phyloP scores from a whole-genome alignment of 2,329 filamentous ascomycete genomes.

The Beauveria caledonica region DNA sequence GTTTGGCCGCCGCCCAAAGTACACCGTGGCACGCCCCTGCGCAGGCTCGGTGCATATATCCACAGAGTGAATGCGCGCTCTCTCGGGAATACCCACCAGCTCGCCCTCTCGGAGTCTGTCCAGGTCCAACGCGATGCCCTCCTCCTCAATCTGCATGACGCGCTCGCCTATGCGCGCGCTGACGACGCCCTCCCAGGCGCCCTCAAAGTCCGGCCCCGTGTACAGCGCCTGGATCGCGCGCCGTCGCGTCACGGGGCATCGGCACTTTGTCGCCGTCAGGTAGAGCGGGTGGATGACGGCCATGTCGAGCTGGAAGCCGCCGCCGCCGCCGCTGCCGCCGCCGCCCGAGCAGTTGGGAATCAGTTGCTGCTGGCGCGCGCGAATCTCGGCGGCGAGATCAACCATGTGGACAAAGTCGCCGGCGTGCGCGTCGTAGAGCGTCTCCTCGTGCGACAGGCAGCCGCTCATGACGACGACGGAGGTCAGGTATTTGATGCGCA shows the following conservation, averaged over 20 bases:
- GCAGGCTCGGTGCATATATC: constrained; percentile 8
- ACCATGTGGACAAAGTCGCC: constrained; percentile 12
- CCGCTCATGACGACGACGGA: constrained; percentile 10
- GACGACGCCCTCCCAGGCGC: constrained; percentile 10
- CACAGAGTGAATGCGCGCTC: constrained; percentile 7
- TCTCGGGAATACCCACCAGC: constrained; percentile 12
- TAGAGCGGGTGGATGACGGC: constrained; percentile 14
- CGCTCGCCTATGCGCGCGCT: constrained; percentile 11
- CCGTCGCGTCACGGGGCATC: constrained; percentile 11
- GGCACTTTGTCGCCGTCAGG: constrained; percentile 14
- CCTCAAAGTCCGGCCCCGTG: constrained; percentile 6
- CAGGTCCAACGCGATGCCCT: constrained; percentile 4
- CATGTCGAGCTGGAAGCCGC: constrained; percentile 13
- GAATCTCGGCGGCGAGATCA: constrained; percentile 6
- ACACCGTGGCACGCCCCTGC: constrained; percentile 3
- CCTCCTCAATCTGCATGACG: constrained; percentile 13
- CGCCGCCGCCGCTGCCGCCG: neutral
- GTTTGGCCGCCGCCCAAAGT: constrained; percentile 1
- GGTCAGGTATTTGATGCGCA: constrained; percentile 12
- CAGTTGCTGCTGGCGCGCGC: neutral
- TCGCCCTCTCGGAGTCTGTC: constrained; percentile 13
- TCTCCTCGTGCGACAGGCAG: constrained; percentile 12
- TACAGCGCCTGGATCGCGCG: constrained; percentile 12
- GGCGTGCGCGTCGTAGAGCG: constrained; percentile 10
- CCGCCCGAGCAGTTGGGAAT: neutral